Percentiles rank a stretch among this genome's conserved stretches.
These are phyloP conservation scores for Fomitopsis pulvina DNA, from an alignment of 768 basidiomycete species.

Conservation along the genomic window DNA sequence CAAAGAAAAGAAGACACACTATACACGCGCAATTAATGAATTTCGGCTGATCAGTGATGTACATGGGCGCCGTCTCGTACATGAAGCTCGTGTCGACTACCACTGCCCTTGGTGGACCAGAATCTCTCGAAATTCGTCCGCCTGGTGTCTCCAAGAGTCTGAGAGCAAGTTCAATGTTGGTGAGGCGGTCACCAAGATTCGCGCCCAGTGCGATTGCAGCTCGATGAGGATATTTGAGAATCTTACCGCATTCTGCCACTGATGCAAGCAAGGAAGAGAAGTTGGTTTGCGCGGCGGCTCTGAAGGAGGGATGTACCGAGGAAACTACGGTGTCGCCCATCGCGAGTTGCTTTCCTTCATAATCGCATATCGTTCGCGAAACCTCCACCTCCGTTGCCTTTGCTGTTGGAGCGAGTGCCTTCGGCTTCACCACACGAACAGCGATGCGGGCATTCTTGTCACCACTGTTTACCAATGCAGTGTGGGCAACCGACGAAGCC, in stretches of 20 bases:
- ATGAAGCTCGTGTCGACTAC: constrained; percentile 80
- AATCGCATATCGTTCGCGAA: constrained; percentile 36
- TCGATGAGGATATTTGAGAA: constrained; percentile 17
- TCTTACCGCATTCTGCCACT: not conserved
- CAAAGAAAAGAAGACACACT: constrained; percentile 39
- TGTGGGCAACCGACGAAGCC: constrained; percentile 46
- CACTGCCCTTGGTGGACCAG: constrained; percentile 19
- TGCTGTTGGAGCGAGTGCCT: constrained; percentile 56
- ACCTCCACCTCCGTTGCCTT: constrained; percentile 59
- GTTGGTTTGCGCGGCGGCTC: not conserved
- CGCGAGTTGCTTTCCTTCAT: constrained; percentile 12
- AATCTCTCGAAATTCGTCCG: constrained; percentile 12
- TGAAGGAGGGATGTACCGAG: not conserved
- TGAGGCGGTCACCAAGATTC: constrained; percentile 83
- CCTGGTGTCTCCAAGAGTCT: constrained; percentile 55
- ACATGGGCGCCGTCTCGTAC: constrained; percentile 96
- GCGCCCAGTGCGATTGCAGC: constrained; percentile 81
- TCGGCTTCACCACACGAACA: constrained; percentile 64
- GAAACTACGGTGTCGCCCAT: not conserved
- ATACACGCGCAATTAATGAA: constrained; percentile 92
- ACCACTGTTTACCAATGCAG: constrained; percentile 31
- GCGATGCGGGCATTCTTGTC: constrained; percentile 28
- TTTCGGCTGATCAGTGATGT: constrained; percentile 80
- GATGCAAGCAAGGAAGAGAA: constrained; percentile 1
- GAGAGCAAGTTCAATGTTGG: constrained; percentile 75